Percentiles rank a stretch among this genome's conserved stretches.
These are phyloP conservation scores for Avena insularis DNA, from an alignment of 176 grass and related monocot species.

Conservation along the genomic window DNA sequence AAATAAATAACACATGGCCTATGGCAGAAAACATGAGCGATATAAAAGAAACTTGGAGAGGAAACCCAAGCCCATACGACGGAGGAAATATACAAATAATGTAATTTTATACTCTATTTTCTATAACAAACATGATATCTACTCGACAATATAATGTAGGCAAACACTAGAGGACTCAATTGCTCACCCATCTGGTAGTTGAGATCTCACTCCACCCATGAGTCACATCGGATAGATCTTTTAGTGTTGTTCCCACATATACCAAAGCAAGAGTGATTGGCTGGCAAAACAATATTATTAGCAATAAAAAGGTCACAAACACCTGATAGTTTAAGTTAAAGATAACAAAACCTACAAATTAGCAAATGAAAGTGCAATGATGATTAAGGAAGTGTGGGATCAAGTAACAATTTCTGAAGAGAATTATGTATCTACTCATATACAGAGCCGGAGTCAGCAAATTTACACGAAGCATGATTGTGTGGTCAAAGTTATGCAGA, in stretches of 20 bases:
- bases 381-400: slow-evolving; percentile 7
- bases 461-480: slow-evolving; percentile 12
- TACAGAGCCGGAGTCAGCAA: background rate
- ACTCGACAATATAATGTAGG: background rate
- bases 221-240: slow-evolving; percentile 98
- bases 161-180: slow-evolving; percentile 34
- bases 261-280: slow-evolving; percentile 94
- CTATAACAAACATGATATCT: slow-evolving; percentile 9
- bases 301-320: slow-evolving; percentile 23
- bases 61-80: background rate
- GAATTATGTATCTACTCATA: slow-evolving; percentile 4
- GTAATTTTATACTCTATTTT: slow-evolving; percentile 15
- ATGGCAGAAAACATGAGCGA: background rate
- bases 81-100: background rate
- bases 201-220: slow-evolving; percentile 97
- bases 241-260: slow-evolving; percentile 96
- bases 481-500: slow-evolving; percentile 18
- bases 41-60: background rate
- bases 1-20: background rate
- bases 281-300: slow-evolving; percentile 53
- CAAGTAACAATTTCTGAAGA: background rate
- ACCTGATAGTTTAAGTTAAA: background rate
- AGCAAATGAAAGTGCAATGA: background rate
- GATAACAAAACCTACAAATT: background rate
- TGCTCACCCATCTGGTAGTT: slow-evolving; percentile 85